phyloP scores from a whole-genome alignment of 73 alveolate genomes.

The Tetrahymena elliotti region DNA sequence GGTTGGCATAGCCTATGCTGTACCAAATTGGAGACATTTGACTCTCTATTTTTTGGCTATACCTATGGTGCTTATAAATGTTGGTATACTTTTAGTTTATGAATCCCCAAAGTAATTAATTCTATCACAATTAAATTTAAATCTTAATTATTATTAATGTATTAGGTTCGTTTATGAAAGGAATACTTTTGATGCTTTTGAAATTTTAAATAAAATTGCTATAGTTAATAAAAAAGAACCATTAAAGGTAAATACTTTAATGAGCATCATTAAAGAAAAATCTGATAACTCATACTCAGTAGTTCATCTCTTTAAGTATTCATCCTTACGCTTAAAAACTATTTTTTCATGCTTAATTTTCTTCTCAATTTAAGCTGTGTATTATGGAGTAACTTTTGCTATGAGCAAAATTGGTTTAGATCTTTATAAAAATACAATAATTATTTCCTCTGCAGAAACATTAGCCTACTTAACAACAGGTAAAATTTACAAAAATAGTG shows the following conservation, averaged over 20 bases:
- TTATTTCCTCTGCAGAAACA: slow-evolving; percentile 27
- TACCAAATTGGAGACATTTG: slow-evolving; percentile 19
- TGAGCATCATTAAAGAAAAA: background rate
- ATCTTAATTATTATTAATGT: too few species aligned
- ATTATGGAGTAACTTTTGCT: slow-evolving; percentile 41
- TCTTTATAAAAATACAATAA: slow-evolving; percentile 4
- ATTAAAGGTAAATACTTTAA: background rate
- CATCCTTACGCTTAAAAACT: slow-evolving; percentile 6
- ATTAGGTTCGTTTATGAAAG: slow-evolving; percentile 12
- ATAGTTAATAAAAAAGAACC: slow-evolving; percentile 3
- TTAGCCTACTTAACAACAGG: slow-evolving; percentile 20
- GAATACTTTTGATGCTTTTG: slow-evolving; percentile 5
- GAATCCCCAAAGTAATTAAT: slow-evolving; percentile 28
- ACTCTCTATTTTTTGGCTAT: slow-evolving; percentile 1
- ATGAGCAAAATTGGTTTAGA: slow-evolving; percentile 17
- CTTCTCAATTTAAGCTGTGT: slow-evolving; percentile 22
- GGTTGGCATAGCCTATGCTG: slow-evolving; percentile 9
- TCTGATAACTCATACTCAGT: slow-evolving; percentile 11
- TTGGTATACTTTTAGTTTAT: slow-evolving; percentile 3
- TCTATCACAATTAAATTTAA: background rate
- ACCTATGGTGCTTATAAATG: slow-evolving; percentile 2
- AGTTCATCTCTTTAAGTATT: slow-evolving; percentile 15
- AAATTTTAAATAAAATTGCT: slow-evolving; percentile 22
- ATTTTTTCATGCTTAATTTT: slow-evolving; percentile 15
- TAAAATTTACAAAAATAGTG: background rate